Evolutionary conservation across 2,329 filamentous ascomycete species (phyloP).

Genomic region (Sclerotiophoma versabilis): DNA sequence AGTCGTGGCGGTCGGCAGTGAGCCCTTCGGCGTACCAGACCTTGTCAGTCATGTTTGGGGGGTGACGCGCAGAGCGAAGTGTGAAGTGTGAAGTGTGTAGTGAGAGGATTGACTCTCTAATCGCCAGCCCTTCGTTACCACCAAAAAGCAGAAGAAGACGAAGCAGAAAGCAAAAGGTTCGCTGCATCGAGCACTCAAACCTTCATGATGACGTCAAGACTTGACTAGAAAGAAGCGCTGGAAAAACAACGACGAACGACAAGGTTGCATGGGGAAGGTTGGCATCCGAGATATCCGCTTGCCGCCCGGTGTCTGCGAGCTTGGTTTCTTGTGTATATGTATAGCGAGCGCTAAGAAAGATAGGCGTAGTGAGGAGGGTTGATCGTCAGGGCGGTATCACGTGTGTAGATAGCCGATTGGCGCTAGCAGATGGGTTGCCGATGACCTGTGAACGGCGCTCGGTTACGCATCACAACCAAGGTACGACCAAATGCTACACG

Average conservation of each 20-base stretch:
- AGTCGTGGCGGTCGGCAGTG: background rate
- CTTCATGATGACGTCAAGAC: constrained; percentile 18
- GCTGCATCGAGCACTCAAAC: background rate
- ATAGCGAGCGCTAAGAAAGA: no score
- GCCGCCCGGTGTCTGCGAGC: no score
- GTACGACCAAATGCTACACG: no score
- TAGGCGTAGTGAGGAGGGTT: no score
- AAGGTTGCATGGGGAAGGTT: no score
- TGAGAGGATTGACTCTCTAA: no score
- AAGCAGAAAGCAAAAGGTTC: background rate
- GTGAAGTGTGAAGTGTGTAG: no score
- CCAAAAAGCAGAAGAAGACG: background rate
- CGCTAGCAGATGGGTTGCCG: background rate
- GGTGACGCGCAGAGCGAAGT: background rate
- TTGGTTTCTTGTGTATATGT: background rate
- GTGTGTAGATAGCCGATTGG: background rate
- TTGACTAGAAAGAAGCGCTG: background rate
- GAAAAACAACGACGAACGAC: background rate
- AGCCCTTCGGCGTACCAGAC: constrained; percentile 9
- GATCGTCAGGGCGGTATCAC: constrained; percentile 19
- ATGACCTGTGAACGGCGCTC: background rate
- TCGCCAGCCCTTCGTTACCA: no score
- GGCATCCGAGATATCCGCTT: background rate
- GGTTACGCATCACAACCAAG: background rate
- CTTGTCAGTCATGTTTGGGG: background rate